Base-by-base conservation (phyloP, 495 filamentous ascomycete species). In the Aspergillus indologenus region DNA sequence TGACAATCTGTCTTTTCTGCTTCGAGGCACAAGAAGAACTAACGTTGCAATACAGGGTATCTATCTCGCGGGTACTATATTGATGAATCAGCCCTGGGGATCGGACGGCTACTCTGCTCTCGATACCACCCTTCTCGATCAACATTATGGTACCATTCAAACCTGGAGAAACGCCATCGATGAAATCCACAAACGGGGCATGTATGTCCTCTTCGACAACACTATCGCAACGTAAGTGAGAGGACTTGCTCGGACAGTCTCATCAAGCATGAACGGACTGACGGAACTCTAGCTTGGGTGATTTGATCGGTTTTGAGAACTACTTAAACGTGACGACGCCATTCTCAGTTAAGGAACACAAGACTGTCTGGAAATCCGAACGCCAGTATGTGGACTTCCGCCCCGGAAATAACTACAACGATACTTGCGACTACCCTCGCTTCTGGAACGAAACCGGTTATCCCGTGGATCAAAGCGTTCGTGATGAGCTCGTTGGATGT, bases 141-240 rank as follows among this genome's bases (percentile, higher is more conserved):
- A 83, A 54, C 88, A 91, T 67, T 87, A 81, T 58, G 88, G 86
- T 3, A 82, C 75, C 14, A 83, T 91, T 52, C 65, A 82, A 26
- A 68, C 72, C 43, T 91, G 88, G 87, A 83, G 86, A 67, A 65
- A 77, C 42, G 80, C 82, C 1, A 84, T 91, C 56, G 74, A 77
- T 9, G 86, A 86, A 48, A 85, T 90, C 22, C 86, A 89, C 67
- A 71, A 66, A 5, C 79, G 83, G 8, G 82, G 81, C 42, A 90
- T 90, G 85, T 89, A 86, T 73, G 85, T 90, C 29, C 74, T 90
- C 21, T 73, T 90, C 61, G 87, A 90, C 61, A 89, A 89, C 60
- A 90, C 87, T 11, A 78, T 90, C 68, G 78, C 86, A 40, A 90
- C 87, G 78, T 85, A 71, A 81, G 79, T 76, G 8, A 31, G 12